Evolutionary conservation across 2,329 filamentous ascomycete species (phyloP), one percentile per base, ranked within the genome.

Genomic region (Apiospora rasikravindrae): DNA sequence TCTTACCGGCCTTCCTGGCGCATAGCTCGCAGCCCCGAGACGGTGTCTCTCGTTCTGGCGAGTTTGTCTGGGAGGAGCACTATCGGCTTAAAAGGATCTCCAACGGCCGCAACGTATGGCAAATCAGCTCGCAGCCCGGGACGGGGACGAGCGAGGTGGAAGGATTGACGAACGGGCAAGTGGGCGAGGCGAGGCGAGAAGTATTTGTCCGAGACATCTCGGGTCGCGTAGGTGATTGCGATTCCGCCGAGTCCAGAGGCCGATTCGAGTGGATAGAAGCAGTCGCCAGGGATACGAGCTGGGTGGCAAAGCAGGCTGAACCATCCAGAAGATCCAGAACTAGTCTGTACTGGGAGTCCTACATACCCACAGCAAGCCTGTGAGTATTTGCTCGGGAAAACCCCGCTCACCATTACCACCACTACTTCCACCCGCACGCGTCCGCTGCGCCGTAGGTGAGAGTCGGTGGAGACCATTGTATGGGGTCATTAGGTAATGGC

Each of bases 401-500:
- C 44, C 44, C 44, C 13, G n/a, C 44, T 45, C 44, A 45, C 14
- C 44, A 45, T 16, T 37, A 37, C 33, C 44, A 45, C 14, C 44
- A 45, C 44, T 37, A 37, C 33, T 37, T 5, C 33, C 33, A 37
- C 33, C 33, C 33, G 33, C 22, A 6, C 47, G 10, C 11, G 24
- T 26, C 49, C 24, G 24, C 24, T 53, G 26, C 26, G 51, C 57
- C 22, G 57, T 64, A 40, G 57, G 57, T 40, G 57, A 64, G 57
- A 37, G 57, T 64, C 33, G 33, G 57, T 64, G 57, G 57, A 64
- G 57, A 40, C 57, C 3, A 10, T 11, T 11, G 29, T 33, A 64
- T 64, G 57, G 57, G 14, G 57, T 19, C 40, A 45, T 68, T 68
- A 68, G 66, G 66, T 68, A 68, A 68, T 68, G 40, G 40, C 40